Percentiles rank a stretch among this genome's conserved stretches.
These are phyloP conservation scores for Artemisia annua DNA, from an alignment of 129 eudicot species.

Conservation along the genomic window DNA sequence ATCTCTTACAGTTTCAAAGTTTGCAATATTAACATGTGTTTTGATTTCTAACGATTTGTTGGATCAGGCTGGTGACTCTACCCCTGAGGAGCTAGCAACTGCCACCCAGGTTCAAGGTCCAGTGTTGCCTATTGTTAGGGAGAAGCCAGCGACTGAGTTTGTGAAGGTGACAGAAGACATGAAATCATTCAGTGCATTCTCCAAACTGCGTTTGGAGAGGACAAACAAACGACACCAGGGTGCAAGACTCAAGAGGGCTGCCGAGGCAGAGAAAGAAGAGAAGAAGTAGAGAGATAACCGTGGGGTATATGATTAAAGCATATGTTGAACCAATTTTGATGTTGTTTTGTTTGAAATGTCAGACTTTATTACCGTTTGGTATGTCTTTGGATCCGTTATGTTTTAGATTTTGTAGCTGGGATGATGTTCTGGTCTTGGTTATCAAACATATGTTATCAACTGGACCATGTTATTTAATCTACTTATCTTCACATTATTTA, in stretches of 20 bases:
- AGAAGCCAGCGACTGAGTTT: slow-evolving; percentile 59
- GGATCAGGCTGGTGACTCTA: slow-evolving; percentile 67
- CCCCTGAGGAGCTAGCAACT: slow-evolving; percentile 79
- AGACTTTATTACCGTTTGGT: slow-evolving; percentile 6
- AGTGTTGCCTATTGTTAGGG: slow-evolving; percentile 54
- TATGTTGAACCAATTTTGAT: slow-evolving; percentile 21
- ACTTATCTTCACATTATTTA: too few relatives aligned
- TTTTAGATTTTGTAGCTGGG: slow-evolving; percentile 18
- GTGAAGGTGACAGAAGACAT: slow-evolving; percentile 75
- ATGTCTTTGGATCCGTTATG: background rate
- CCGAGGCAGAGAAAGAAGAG: slow-evolving; percentile 84
- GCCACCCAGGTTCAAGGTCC: slow-evolving; percentile 76
- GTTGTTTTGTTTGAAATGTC: slow-evolving; percentile 16
- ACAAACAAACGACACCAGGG: slow-evolving; percentile 67
- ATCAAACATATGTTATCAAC: background rate
- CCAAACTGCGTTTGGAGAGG: slow-evolving; percentile 70
- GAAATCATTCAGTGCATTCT: slow-evolving; percentile 68
- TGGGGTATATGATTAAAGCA: too few relatives aligned
- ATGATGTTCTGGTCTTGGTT: background rate
- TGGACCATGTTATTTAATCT: background rate
- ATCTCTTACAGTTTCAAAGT: too few relatives aligned
- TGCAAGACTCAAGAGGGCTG: slow-evolving; percentile 74
- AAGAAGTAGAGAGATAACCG: slow-evolving; percentile 43
- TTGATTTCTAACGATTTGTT: background rate
- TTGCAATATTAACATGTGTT: background rate